These are phyloP conservation scores for Globisporangium yorkense DNA, from an alignment of 352 stramenopile genomes.

Conservation along the genomic window DNA sequence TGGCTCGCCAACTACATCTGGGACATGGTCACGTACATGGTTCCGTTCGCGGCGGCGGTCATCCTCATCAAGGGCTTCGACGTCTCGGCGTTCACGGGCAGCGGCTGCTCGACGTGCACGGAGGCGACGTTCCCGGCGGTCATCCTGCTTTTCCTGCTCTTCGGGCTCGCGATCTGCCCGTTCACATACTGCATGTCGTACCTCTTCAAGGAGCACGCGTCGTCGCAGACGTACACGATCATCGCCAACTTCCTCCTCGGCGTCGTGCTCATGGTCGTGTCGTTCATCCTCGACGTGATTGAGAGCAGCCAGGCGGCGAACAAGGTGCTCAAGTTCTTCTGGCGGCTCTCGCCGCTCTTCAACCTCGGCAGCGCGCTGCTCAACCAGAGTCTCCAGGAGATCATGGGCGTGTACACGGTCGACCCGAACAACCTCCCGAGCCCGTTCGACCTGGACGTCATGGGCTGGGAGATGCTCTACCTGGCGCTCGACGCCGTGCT, in stretches of 20 bases:
- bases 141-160: conserved; percentile 52
- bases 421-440: conserved; percentile 4
- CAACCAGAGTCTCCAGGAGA: conserved; percentile 7
- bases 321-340: conserved; percentile 44
- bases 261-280: conserved; percentile 57
- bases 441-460: conserved; percentile 27
- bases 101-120: conserved; percentile 18
- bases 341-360: conserved; percentile 50
- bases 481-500: conserved; percentile 19
- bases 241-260: conserved; percentile 58
- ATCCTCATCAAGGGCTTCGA: conserved; percentile 30
- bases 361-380: conserved; percentile 22
- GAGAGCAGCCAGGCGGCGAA: conserved; percentile 22
- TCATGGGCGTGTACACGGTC: conserved; percentile 8
- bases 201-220: conserved; percentile 44
- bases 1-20: conserved; percentile 94
- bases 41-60: conserved; percentile 41
- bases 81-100: conserved; percentile 25
- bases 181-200: conserved; percentile 59
- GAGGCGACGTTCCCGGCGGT: conserved; percentile 23
- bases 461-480: conserved; percentile 29
- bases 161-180: conserved; percentile 54
- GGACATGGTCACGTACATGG: conserved; percentile 88
- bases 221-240: conserved; percentile 48
- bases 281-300: conserved; percentile 30